Conservation (phyloP, 257 asterid genomes). For the Gynochthodes officinalis region DNA sequence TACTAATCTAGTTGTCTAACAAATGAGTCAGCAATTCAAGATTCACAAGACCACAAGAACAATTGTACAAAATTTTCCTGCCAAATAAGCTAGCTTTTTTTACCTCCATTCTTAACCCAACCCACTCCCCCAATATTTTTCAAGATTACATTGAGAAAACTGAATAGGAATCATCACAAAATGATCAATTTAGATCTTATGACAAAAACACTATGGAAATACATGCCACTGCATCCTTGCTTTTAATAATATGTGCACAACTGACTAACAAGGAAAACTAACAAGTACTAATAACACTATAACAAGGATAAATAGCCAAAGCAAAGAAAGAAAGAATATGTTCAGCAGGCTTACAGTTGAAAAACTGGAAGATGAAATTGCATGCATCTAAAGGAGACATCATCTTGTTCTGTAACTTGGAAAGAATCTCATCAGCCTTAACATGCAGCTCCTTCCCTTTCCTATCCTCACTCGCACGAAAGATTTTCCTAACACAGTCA, state of each 20-base stretch:
- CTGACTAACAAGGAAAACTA: neutral
- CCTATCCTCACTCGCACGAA: constrained; percentile 72
- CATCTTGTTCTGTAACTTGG: constrained; percentile 53
- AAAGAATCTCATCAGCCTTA: constrained; percentile 63
- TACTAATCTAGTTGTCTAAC: neutral
- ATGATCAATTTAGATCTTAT: neutral
- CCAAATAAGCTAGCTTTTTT: neutral
- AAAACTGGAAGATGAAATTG: constrained; percentile 59
- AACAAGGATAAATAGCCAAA: neutral
- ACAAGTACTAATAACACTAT: neutral
- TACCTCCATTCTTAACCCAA: neutral
- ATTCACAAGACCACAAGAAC: neutral
- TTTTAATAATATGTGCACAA: neutral
- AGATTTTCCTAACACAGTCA: constrained; percentile 63
- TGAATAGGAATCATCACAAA: neutral
- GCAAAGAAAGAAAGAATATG: constrained; percentile 15
- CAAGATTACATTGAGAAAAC: neutral
- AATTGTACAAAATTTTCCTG: neutral
- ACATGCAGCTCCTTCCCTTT: constrained; percentile 70
- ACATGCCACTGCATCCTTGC: neutral
- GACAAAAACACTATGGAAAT: neutral
- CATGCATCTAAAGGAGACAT: constrained; percentile 72
- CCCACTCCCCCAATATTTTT: neutral
- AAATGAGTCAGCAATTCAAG: neutral
- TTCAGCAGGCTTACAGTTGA: constrained; percentile 60